Base-by-base conservation (phyloP, 768 basidiomycete genomes). In the Scleroderma citrinum region DNA sequence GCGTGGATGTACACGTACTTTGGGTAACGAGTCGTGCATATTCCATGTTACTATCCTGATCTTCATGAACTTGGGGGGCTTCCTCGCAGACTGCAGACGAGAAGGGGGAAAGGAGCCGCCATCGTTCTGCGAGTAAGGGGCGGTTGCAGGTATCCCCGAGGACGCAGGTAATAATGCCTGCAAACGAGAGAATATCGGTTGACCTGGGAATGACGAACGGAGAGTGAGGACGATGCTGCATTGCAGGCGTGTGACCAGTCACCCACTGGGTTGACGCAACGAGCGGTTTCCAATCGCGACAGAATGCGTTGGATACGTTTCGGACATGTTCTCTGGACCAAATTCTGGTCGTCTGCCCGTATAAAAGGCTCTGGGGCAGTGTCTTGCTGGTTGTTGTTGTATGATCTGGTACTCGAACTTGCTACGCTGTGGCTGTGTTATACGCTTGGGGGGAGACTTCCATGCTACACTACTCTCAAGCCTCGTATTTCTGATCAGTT, bases 11-110 rank as follows among this genome's bases (percentile, higher is more conserved):
- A 32, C 35, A 36, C 21, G 14, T 24, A 81, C 86, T 76, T 86
- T 89, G 26, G 87, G 87, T 5, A 89, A 59, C 0, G 83, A 83
- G 54, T 89, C 86, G 54, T 90, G 84, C 87, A 91, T 91, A 55
- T 90, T 91, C 87, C 87, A 91, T 32, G 84, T 85, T 30, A 88
- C 45, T 41, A 89, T 78, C 37, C 81, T 70, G 34, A 87, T 68
- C 59, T 89, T 90, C 39, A 89, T 69, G 60, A 74, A 76, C 54
- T 71, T 74, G 16, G 67, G 59, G 20, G 60, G 47, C 48, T 54
- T 61, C 48, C 60, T 63, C 19, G 58, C 52, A 24, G 46, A 56
- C n/a, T 50, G 57, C 35, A 57, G 58, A 34, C 26, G 62, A 19
- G 60, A 47, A n/a, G 56, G 50, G 23, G 55, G 57, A 54, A 56